phyloP scores from a whole-genome alignment of 1,139 yeast species.

The Diutina catenulata region DNA sequence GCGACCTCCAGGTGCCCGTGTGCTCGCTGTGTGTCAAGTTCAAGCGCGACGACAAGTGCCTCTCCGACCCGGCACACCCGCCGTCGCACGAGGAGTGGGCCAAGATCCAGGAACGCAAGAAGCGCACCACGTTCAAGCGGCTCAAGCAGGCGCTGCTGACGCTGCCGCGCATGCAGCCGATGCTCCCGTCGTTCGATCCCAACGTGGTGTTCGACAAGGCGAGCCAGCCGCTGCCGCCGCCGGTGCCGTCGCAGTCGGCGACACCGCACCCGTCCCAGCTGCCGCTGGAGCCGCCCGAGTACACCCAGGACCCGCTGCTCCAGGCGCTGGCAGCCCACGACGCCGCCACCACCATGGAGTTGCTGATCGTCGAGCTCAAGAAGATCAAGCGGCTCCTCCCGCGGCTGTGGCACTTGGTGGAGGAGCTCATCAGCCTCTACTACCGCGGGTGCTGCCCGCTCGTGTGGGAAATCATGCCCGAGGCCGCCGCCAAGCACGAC shows the following conservation, averaged over 20 bases:
- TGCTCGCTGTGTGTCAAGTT: constrained; percentile 37
- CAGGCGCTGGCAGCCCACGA: not conserved
- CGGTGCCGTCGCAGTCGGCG: not conserved
- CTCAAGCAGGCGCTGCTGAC: not conserved
- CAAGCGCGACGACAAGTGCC: constrained; percentile 27
- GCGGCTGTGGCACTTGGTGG: constrained; percentile 3
- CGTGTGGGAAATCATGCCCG: not conserved
- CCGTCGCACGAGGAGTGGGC: constrained; percentile 21
- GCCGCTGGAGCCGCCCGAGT: not conserved
- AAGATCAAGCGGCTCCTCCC: constrained; percentile 2
- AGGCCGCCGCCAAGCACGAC: not conserved
- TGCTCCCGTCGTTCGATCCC: constrained; percentile 3
- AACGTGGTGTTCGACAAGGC: not conserved
- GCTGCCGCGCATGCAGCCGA: not conserved
- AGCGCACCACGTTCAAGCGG: constrained; percentile 3
- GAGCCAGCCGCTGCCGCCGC: not conserved
- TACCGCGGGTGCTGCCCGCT: not conserved
- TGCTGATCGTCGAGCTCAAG: constrained; percentile 3
- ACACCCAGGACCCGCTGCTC: too few species aligned
- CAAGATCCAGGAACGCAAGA: constrained; percentile 5
- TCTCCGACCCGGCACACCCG: constrained; percentile 33
- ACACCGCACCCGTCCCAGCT: not conserved
- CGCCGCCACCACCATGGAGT: not conserved
- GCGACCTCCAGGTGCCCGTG: constrained; percentile 34
- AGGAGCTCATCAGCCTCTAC: not conserved